phyloP scores from a whole-genome alignment of 345 rosid genomes.

The Brassica cretica region DNA sequence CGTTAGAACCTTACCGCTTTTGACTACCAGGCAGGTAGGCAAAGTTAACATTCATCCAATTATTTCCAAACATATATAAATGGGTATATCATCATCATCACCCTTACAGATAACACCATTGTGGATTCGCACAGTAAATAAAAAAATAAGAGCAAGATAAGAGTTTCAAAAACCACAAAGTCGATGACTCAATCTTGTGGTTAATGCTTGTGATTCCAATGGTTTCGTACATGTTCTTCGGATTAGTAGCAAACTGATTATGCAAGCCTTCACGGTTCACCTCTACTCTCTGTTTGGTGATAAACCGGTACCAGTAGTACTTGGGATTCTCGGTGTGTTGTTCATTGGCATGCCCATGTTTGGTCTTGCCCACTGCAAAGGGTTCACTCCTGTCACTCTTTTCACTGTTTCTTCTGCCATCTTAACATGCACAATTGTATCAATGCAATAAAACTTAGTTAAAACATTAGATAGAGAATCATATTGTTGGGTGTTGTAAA shows the following conservation, averaged over 20 bases:
- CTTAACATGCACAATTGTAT: constrained; percentile 60
- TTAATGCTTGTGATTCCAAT: constrained; percentile 38
- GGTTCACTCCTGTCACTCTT: constrained; percentile 61
- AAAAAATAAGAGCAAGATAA: neutral
- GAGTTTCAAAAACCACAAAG: neutral
- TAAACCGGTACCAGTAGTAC: constrained; percentile 8
- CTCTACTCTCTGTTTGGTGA: constrained; percentile 32
- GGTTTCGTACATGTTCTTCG: constrained; percentile 24
- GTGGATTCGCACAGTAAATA: neutral
- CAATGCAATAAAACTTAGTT: constrained; percentile 10
- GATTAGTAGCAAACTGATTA: constrained; percentile 21
- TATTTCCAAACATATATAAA: constrained; percentile 22
- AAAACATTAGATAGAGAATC: neutral
- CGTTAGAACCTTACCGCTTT: neutral
- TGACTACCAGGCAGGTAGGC: neutral
- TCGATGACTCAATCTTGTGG: neutral
- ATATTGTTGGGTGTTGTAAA: neutral
- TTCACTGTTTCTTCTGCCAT: constrained; percentile 75
- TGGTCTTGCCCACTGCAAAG: constrained; percentile 59
- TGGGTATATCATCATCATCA: neutral
- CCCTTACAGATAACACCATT: neutral
- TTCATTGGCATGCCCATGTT: constrained; percentile 40
- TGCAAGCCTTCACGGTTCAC: constrained; percentile 22
- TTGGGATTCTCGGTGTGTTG: constrained; percentile 16
- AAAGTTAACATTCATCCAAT: constrained; percentile 7